Evolutionary conservation across 768 basidiomycete genomes (phyloP).

Genomic region (Lentinus brumalis): DNA sequence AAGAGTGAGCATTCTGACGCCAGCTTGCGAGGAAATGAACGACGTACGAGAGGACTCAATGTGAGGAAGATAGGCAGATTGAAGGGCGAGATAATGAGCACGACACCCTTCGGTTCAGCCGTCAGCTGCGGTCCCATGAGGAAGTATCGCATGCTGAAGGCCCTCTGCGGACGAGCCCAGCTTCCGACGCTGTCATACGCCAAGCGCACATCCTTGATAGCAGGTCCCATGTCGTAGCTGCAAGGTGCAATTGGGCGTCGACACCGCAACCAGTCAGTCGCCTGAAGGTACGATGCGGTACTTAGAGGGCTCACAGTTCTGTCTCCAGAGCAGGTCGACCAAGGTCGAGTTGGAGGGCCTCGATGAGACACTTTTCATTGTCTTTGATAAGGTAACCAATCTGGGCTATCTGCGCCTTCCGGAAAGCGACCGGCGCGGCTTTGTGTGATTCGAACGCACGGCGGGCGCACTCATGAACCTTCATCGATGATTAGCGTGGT

Average conservation of each 20-base stretch:
- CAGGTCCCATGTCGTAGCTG: slow-evolving; percentile 63
- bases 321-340: slow-evolving; percentile 63
- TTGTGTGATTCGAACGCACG: slow-evolving; percentile 68
- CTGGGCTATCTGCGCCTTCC: slow-evolving; percentile 75
- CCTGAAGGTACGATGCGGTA: background rate
- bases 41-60: slow-evolving; percentile 56
- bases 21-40: too few relatives aligned
- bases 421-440: slow-evolving; percentile 60
- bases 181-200: slow-evolving; percentile 67
- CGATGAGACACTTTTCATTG: slow-evolving; percentile 60
- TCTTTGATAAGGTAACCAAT: slow-evolving; percentile 76
- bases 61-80: slow-evolving; percentile 72
- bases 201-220: slow-evolving; percentile 51
- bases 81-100: slow-evolving; percentile 72
- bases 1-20: too few relatives aligned
- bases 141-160: slow-evolving; percentile 56
- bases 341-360: slow-evolving; percentile 62
- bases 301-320: slow-evolving; percentile 41
- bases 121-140: slow-evolving; percentile 64
- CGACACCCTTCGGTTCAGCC: slow-evolving; percentile 78
- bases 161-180: slow-evolving; percentile 52
- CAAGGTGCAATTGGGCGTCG: background rate
- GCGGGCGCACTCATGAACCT: slow-evolving; percentile 60
- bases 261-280: background rate
- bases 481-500: background rate